Base-by-base conservation (phyloP, 2,329 filamentous ascomycete species). In the Penicillium griseofulvum region DNA sequence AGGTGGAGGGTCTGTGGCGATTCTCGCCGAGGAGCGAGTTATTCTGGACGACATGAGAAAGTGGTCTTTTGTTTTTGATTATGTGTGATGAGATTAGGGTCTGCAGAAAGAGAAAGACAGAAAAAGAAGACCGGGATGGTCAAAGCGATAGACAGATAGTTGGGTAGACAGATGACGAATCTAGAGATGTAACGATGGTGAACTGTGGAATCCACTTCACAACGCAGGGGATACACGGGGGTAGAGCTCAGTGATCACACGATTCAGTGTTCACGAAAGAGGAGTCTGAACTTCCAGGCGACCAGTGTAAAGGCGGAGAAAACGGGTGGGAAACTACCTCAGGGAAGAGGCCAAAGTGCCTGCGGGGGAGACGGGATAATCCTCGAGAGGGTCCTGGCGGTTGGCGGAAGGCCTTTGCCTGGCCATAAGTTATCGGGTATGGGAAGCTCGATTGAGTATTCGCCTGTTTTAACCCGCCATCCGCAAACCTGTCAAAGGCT, bases 11-110 rank as follows among this genome's bases (percentile, higher is more conserved):
- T 81, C 82, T 77, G 90, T 88, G 80, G 90, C 90, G 84, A 90
- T 87, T 82, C 91, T 91, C 80, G 92, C 89, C 76, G 92, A 88
- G 71, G 92, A 94, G 81, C 93, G 91, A 82, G 93, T 97, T 71
- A 94, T 87, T 90, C 92, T 97, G 84, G 87, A 81, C 85, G 90
- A 90, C 91, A 96, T 97, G 87, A 93, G 90, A 87, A 80, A 74
- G 61, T 71, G 70, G 63, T 67, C 70, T 71, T 62, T 59, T 67
- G 69, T 70, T 61, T 58, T 49, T 24, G 49, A 44, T 22, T 22
- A 31, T 48, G 48, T 31, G 48, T 53, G 53, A 64, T 41, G 36
- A 41, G 42, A 49, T 45, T 34, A 31, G 42, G 39, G 52, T n/a
- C 28, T 16, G 43, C 49, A 36, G 37, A 49, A 44, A 58, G 44